These are phyloP conservation scores for Mycena capillaripes DNA, from an alignment of 768 basidiomycete genomes.

Conservation along the genomic window DNA sequence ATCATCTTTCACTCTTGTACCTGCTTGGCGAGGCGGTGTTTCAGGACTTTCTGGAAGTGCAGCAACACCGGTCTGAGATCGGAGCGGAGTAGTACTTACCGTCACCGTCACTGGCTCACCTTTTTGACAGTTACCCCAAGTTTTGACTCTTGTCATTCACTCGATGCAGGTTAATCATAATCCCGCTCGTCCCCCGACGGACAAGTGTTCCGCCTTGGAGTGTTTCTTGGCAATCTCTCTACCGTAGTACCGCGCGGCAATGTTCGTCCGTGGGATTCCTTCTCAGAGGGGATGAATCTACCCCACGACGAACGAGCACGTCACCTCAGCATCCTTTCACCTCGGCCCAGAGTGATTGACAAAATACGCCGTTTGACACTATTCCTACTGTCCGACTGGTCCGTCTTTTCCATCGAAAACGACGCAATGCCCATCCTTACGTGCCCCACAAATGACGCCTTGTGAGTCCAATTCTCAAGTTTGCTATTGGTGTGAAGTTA, in stretches of 20 bases:
- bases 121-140: background rate
- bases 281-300: background rate
- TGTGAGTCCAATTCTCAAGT: background rate
- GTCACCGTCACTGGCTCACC: background rate
- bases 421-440: background rate
- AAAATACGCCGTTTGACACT: conserved; percentile 7
- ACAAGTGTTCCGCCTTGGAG: background rate
- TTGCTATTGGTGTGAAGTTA: conserved; percentile 1
- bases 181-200: background rate
- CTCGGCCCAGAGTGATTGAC: background rate
- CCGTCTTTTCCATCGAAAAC: background rate
- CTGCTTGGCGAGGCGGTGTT: background rate
- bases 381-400: conserved; percentile 15
- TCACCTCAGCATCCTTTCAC: background rate
- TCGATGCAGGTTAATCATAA: background rate
- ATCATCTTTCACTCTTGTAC: background rate
- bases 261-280: background rate
- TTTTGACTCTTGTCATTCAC: background rate
- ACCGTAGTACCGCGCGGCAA: background rate
- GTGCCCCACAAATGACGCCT: background rate
- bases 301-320: conserved; percentile 12
- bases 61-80: too few species aligned
- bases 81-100: too few species aligned
- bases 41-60: too few species aligned
- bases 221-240: conserved; percentile 4